Evolutionary conservation across 169 alveolate species (phyloP), one percentile per base, ranked within the genome.

Genomic region (Fabrea salina): DNA sequence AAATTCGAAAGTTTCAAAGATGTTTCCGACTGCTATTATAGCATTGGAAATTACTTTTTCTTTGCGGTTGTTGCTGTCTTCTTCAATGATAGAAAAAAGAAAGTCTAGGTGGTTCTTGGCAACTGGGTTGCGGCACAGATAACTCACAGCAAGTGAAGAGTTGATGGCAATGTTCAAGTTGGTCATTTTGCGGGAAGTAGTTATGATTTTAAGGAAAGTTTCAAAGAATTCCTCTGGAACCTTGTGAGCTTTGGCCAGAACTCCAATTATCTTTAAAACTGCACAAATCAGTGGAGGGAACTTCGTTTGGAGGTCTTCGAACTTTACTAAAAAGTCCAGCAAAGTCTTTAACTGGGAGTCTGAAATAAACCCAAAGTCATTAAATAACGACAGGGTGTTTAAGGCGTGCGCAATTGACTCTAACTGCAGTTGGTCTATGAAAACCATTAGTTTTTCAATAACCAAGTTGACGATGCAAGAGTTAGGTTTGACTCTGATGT

Each of bases 11-110:
- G 27, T 51, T 51, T 51, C 59, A 4, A 51, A 51, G 59, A 51
- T 27, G 27, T 51, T 51, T 22, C 39, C 19, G 22, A 51, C 27
- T 27, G 59, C 19, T 22, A 51, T 33, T 22, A 51, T 51, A 22
- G 59, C 59, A 33, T 51, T 51, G 37, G 59, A 51, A 51, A 51
- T 33, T 33, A 51, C 59, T 51, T 51, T 51, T 51, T 51, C 59
- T 51, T 33, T 51, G 19, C 59, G 59, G 27, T 51, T 51, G 19
- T 51, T 33, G 25, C 59, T 51, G 59, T 33, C 27, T 5, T 51
- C 59, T 51, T 51, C 27, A 51, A 51, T 51, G 27, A 51, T 51
- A 5, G 19, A 30, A 1, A 51, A 30, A 51, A 51, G 19, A 22
- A 33, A 22, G 37, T 51, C 59, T 22, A 51, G 19, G 19, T 33